Evolutionary conservation across 2,329 filamentous ascomycete species (phyloP), one percentile per base, ranked within the genome.

Genomic region (Byssoonygena ceratinophila): DNA sequence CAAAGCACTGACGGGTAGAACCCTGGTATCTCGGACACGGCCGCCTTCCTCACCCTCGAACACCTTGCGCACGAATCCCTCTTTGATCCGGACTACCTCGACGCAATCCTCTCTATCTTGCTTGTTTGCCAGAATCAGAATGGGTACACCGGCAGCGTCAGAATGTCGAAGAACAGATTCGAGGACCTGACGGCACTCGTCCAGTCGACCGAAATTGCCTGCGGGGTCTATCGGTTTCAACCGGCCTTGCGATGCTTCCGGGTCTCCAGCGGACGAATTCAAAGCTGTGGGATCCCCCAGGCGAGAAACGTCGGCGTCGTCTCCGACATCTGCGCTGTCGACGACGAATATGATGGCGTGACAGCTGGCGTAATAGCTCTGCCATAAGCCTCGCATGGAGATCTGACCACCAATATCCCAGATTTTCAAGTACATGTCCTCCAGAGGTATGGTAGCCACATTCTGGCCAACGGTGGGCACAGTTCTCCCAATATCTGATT

Each of bases 281-380:
- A 20, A 27, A 12, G 11, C 25, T 2, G 22, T 52, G 25, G 54
- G 54, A 12, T 40, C 36, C n/a, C 56, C 52, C n/a, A 64, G 63
- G 9, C 71, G 70, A 4, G 74, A 71, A n/a, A 92, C 75, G 58
- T 83, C 80, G 32, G 86, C 85, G 69, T 95, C 85, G 63, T 70
- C 68, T 7, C 90, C 88, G 51, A 97, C 84, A 66, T 98, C 92
- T 40, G 88, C 88, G 67, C 85, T 91, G 72, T 98, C 92, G 63
- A 98, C 88, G 55, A 98, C 89, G 71, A 97, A 98, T 58, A 98
- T 87, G 63, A 98, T 95, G 59, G 92, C 92, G 68, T 98, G 92
- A 64, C 89, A 94, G 68, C 82, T 87, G 47, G 82, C 77, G 75
- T 96, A 98, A 74, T 98, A 98, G 69, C 83, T 88, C 69, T 95